phyloP scores from a whole-genome alignment of 1,284 basidiomycete genomes.

The Cryptococcus sp. region DNA sequence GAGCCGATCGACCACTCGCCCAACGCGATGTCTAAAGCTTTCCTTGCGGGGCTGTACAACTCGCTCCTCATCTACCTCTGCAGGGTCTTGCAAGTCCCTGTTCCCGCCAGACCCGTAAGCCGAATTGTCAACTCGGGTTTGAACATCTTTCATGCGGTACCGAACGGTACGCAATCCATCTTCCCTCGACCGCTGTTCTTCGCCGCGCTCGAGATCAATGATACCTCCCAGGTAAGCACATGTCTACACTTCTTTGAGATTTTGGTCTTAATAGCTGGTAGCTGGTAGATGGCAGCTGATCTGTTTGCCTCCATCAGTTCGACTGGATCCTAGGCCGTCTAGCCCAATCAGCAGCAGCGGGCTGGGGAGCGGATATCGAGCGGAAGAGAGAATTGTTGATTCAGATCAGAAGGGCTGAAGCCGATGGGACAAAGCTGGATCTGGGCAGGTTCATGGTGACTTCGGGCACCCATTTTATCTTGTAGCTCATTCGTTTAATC shows the following conservation, averaged over 20 bases:
- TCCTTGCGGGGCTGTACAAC: constrained; percentile 5
- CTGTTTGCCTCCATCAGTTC: background rate
- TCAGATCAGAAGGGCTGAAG: background rate
- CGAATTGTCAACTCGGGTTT: constrained; percentile 1
- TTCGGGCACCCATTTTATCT: no score
- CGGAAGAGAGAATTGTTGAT: background rate
- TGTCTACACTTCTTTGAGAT: no score
- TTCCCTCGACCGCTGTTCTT: constrained; percentile 9
- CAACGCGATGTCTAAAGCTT: constrained; percentile 3
- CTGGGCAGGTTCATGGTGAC: background rate
- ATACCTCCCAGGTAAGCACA: no score
- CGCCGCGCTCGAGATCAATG: constrained; percentile 4
- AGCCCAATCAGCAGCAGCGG: background rate
- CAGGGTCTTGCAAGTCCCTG: constrained; percentile 1
- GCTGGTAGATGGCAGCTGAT: no score
- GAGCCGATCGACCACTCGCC: no score
- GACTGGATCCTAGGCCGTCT: constrained; percentile 5
- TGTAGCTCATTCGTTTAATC: no score
- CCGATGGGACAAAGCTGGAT: constrained; percentile 1
- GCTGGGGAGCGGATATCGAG: background rate
- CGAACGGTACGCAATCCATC: constrained; percentile 1
- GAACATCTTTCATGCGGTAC: background rate
- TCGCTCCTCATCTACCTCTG: constrained; percentile 7
- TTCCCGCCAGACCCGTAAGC: background rate
- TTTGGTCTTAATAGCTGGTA: no score